phyloP scores from a whole-genome alignment of 164 flowering plant species.

The Taxillus chinensis region DNA sequence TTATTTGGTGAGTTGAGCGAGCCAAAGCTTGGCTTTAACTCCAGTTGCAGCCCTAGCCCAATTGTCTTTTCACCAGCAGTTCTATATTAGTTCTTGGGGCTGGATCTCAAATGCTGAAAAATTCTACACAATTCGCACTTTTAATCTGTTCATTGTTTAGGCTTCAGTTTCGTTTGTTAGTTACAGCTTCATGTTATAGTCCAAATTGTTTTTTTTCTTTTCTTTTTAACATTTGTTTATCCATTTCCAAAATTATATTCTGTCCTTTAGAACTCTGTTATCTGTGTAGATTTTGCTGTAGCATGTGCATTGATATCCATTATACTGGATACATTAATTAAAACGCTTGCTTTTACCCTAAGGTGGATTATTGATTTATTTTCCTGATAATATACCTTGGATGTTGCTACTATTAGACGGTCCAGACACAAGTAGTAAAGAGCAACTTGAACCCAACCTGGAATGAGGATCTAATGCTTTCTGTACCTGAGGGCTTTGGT shows the following conservation, averaged over 20 bases:
- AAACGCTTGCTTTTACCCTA: too few species aligned
- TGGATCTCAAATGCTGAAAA: not conserved
- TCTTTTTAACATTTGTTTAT: too few species aligned
- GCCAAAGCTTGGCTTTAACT: too few species aligned
- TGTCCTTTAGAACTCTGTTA: too few species aligned
- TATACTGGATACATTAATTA: too few species aligned
- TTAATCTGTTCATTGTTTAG: not conserved
- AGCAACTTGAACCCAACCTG: slow-evolving; percentile 93
- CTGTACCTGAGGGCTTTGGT: slow-evolving; percentile 74
- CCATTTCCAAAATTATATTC: too few species aligned
- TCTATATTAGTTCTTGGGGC: too few species aligned
- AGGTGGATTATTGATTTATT: not conserved
- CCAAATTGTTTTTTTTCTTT: not conserved
- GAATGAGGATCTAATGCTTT: slow-evolving; percentile 93
- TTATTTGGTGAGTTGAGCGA: too few species aligned
- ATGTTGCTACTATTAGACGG: slow-evolving; percentile 41
- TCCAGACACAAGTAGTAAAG: slow-evolving; percentile 49
- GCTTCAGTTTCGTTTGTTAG: not conserved
- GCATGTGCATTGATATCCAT: not conserved
- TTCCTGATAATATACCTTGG: slow-evolving; percentile 5
- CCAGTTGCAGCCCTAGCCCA: too few species aligned
- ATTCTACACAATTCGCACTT: not conserved
- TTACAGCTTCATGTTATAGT: too few species aligned
- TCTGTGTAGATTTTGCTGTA: too few species aligned
- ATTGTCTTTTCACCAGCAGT: too few species aligned